Base-by-base conservation (phyloP, 805 yeast species). In the Scheffersomyces coipomensis region DNA sequence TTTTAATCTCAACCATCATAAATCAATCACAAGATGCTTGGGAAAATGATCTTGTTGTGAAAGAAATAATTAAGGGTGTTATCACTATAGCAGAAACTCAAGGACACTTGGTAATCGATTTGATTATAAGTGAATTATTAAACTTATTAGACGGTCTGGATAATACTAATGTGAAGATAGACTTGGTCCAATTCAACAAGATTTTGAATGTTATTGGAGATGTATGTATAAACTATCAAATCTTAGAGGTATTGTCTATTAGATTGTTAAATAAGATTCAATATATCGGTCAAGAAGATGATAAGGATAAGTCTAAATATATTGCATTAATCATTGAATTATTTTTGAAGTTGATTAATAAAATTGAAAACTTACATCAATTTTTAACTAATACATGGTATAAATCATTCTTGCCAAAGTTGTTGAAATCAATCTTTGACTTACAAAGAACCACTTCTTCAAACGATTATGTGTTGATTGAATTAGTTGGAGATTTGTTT, bases 51-150 rank as follows among this genome's bases (percentile, higher is more conserved):
- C 17, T 76, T 18, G 72, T 86, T 1, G 69, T 76, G 29, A 63
- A 62, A 13, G 80, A 79, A 11, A 71, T 82, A 11, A 54, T 84
- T 18, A 71, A 64, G 8, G 81, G 88, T 35, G 70, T 74, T 5
- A 61, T 60, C 10, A 50, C 83, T 2, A 71, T 78, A n/a, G 51
- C 58, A 1, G 47, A 46, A 7, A 36, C 18, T 7, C 9, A 34
- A 13, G 9, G 29, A 41, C 2, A 22, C 41, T 42, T 75, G 2
- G 72, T 85, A 1, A 55, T 79, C 19, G 79, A 76, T 19, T 56
- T 71, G 16, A 69, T 81, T 1, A 60, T 79, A 33, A 85, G 83
- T 6, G 70, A 65, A 18, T 56, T 82, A 39, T 51, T 83, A 9
- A 56, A 75, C 1, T 54, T 73, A 15, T 60, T 84, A 18, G 23